Evolutionary conservation across 371 early-diverging fungal genomes (phyloP), one percentile per base, ranked within the genome.

Genomic region (Syncephalastrum racemosum): DNA sequence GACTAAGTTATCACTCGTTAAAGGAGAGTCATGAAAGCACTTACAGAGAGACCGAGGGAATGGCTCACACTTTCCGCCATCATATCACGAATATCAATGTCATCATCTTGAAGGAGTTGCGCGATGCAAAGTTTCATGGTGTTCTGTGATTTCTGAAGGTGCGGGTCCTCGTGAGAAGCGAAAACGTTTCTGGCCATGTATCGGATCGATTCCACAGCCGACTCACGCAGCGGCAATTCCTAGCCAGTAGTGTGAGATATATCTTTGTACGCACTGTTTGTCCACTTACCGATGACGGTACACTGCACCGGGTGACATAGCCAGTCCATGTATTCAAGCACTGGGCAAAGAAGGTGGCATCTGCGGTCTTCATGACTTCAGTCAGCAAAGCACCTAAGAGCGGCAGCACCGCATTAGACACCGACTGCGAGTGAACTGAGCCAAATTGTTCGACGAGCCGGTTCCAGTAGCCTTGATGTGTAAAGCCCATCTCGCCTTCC

Each of bases 41-140:
- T 48, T 53, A 66, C 75, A 50, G 54, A 41, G 6, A 80, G 70
- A 7, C 62, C 63, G 5, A 84, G 65, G 1, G 81, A 80, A 24
- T 68, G 63, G 0, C 87, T 85, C 12, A 87, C 83, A 48, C 83
- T 73, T 25, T 18, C 55, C 15, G 88, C 84, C 12, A 75, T 75
- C 36, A 70, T 77, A 7, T 85, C 72, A 12, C 91, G 84, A 4
- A 90, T 78, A 49, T 89, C 90, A 7, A 77, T 76, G 58, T 91
- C 91, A 50, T 91, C 91, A 68, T 91, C 91, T 66, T 50, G 73
- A 61, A 52, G 59, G 16, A 52, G 67, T 50, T 56, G 56, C 13
- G 54, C 67, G 15, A 61, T 68, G 3, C 51, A 60, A 41, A 63
- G 50, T 58, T 54, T 57, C 1, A 58, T 47, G 41, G n/a, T 19